phyloP scores from a whole-genome alignment of 805 yeast species.

The Cyberlindnera xylosilytica region DNA sequence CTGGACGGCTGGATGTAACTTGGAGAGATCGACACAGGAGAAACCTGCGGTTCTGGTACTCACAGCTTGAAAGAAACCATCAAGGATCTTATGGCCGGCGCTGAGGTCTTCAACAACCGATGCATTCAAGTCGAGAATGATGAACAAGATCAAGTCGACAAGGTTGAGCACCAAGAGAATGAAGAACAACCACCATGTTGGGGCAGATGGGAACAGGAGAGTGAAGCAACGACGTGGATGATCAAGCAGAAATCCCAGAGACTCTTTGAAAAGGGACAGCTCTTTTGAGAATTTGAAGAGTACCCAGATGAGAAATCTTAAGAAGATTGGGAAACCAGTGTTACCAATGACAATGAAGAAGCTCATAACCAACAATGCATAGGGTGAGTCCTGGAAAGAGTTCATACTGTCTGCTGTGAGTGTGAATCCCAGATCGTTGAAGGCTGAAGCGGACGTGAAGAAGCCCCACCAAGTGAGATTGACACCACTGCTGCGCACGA shows the following conservation, averaged over 20 bases:
- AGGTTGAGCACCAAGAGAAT: slow-evolving; percentile 71
- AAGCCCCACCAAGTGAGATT: slow-evolving; percentile 92
- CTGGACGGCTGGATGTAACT: slow-evolving; percentile 85
- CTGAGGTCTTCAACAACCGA: slow-evolving; percentile 50
- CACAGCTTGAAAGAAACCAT: slow-evolving; percentile 87
- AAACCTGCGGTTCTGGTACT: slow-evolving; percentile 95
- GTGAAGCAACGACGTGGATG: slow-evolving; percentile 98
- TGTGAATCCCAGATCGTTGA: slow-evolving; percentile 83
- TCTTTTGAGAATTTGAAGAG: slow-evolving; percentile 65
- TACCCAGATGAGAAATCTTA: slow-evolving; percentile 82
- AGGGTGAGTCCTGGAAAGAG: slow-evolving; percentile 61
- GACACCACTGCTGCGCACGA: slow-evolving; percentile 54
- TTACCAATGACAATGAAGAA: slow-evolving; percentile 87
- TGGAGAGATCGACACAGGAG: slow-evolving; percentile 62
- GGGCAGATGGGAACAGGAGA: slow-evolving; percentile 81
- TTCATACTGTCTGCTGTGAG: slow-evolving; percentile 78
- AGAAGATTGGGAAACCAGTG: slow-evolving; percentile 86
- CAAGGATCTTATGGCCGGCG: slow-evolving; percentile 66
- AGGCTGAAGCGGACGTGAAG: slow-evolving; percentile 75
- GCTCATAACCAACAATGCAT: slow-evolving; percentile 56
- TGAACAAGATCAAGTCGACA: slow-evolving; percentile 76
- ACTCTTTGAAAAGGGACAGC: slow-evolving; percentile 62
- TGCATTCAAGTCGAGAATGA: slow-evolving; percentile 68
- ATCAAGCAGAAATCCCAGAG: slow-evolving; percentile 80
- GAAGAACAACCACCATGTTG: slow-evolving; percentile 91